phyloP scores from a whole-genome alignment of 1,284 basidiomycete genomes.

The Mycena citricolor region DNA sequence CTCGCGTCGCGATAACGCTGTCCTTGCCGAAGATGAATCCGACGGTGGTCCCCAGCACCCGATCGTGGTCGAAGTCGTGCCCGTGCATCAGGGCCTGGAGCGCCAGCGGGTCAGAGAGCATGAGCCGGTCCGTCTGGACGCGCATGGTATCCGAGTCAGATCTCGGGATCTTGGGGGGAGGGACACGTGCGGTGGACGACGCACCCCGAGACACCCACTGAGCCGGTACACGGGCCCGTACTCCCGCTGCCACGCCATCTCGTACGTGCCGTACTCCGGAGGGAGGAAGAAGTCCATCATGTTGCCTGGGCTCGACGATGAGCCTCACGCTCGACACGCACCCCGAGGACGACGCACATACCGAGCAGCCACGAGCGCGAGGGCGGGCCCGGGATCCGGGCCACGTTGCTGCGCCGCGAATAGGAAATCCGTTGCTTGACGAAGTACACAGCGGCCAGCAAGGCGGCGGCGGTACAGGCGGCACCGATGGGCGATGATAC shows the following conservation, averaged over 20 bases:
- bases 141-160: no score
- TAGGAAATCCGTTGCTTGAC: no score
- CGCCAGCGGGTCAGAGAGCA: constrained; percentile 13
- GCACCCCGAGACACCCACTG: constrained; percentile 14
- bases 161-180: constrained; percentile 8
- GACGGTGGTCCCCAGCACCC: constrained; percentile 12
- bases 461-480: no score
- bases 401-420: no score
- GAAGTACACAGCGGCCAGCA: no score
- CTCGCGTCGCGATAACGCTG: constrained; percentile 15
- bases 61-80: constrained; percentile 14
- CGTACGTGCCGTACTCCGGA: constrained; percentile 13
- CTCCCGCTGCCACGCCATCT: constrained; percentile 13
- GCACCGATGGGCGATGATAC: no score
- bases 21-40: constrained; percentile 15
- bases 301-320: constrained; percentile 7
- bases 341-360: no score
- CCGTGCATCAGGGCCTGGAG: constrained; percentile 14
- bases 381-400: constrained; percentile 15
- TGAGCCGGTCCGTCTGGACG: constrained; percentile 14
- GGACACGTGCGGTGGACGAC: constrained; percentile 8
- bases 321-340: constrained; percentile 6
- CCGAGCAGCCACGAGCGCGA: constrained; percentile 15
- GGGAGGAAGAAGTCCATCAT: constrained; percentile 16
- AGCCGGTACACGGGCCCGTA: constrained; percentile 14